Evolutionary conservation across 805 yeast genomes (phyloP), one percentile per base, ranked within the genome.

Genomic region (Candida parachauliodes): DNA sequence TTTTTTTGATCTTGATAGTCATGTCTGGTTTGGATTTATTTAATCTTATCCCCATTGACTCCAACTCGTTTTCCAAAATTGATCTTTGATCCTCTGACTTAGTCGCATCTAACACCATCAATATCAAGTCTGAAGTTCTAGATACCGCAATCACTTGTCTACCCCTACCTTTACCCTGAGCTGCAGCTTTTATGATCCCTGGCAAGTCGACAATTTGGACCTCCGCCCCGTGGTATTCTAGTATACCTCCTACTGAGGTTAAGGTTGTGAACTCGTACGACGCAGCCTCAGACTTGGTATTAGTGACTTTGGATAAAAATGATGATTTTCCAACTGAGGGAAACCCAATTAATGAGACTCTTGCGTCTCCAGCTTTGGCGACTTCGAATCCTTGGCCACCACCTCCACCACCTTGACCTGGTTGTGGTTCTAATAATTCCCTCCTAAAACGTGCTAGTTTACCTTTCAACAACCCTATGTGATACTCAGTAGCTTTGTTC

Each of bases 251-350:
- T 15, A 91, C 97, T 0, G 96, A 88, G 0, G 98, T 91, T 58
- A 91, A 74, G 0, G 98, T 91, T 6, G 98, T 91, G 72, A 91
- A 91, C 36, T 95, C 93, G 55, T 93, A 91, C 34, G 82, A 86
- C 5, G 98, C 98, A 36, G 95, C 85, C 59, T 88, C 98, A 1
- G 96, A 84, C 59, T 87, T 87, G 2, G 98, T 91, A 52, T 86
- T 85, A 15, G 98, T 91, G 39, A 93, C 86, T 52, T 88, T 87
- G 14, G 88, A 81, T 42, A 91, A 69, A 47, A 91, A 78, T 2
- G 96, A 87, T 1, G 97, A 89, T 53, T 91, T 91, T 58, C 98
- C 98, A 17, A 93, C 98, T 1, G 97, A 89, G 12, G 98, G 98
- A 59, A 89, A 91, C 21, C 98, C 98, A 61, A 93, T 89, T 38